Evolutionary conservation across 345 rosid species (phyloP), one percentile per base, ranked within the genome.

Genomic region (Murraya koenigii): DNA sequence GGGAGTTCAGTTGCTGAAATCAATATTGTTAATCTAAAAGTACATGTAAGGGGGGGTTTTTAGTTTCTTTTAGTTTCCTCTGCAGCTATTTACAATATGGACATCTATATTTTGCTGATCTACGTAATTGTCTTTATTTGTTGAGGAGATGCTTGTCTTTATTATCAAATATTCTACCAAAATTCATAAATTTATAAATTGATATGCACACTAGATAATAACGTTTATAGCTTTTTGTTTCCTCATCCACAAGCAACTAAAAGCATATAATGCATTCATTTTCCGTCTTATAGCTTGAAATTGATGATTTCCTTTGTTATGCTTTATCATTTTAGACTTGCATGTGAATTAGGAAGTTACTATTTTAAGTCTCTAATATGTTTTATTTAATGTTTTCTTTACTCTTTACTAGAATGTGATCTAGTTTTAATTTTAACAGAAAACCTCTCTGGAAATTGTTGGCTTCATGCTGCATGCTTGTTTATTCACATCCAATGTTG

Each of bases 401-500:
- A 44, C 1, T 56, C 8, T 15, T 25, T 55, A 32, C 58, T 54
- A 17, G 33, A 22, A 72, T n/a, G 33, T 72, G 49, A 56, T 72
- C 47, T 56, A n/a, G 75, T 39, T 56, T 28, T 35, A 2, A 55
- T 72, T 66, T 54, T 23, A 13, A 71, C 64, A 52, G 64, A 63
- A 62, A 71, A 44, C 19, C 76, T 62, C 55, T 28, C 36, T 1
- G 8, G 23, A 32, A 23, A 52, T 63, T 55, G 20, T 32, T 78
- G 7, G 47, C 62, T 60, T 22, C 54, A 9, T 33, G 61, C 25
- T 36, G 75, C 65, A 36, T 17, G 15, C 2, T 56, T 56, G 66
- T 72, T 72, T 38, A 72, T 55, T 72, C 65, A 58, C 33, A 33
- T 33, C 39, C 23, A 30, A 52, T 70, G n/a, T 62, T 62, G 9